Base-by-base conservation (phyloP, 192 early-diverging fungal species). In the Rhizoclosmatium globosum region DNA sequence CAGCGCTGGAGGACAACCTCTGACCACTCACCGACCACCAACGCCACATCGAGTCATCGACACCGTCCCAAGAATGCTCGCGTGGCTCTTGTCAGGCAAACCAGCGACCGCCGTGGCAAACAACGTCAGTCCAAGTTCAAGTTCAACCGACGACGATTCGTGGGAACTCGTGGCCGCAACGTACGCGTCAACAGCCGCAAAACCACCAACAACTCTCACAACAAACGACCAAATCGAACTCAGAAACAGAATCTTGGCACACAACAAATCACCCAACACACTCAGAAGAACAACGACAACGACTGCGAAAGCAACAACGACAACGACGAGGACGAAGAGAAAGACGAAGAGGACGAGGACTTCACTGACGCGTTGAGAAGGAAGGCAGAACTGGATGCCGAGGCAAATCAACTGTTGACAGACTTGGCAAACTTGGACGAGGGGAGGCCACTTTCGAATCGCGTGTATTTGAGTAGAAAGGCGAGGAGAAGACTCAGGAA, bases 391-490 rank as follows among this genome's bases (percentile, higher is more conserved):
- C 6, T 17, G 60, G 60, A 62, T 21, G 60, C 60, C 4, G 60
- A 62, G 21, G 60, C 60, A 17, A 50, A 9, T 4, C 6, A 50
- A 50, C 4, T 13, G 7, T 4, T 13, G 21, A 6, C 31, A 21
- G 3, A 13, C 9, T 13, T 13, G 4, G 60, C 17, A 21, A 17
- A 13, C 4, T 4, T 4, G 17, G 21, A 38, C 6, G 31, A 62
- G 7, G 9, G 21, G 60, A 62, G 21, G 60, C 17, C 17, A 38
- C 21, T 62, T 62, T 4, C 17, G 31, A 62, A 4, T 4, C 4
- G 21, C 7, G 60, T 21, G 21, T 62, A 62, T 62, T 6, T 62
- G 9, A 62, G 60, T 21, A 62, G 60, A 62, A 62, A 62, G 60
- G 21, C 60, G 21, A 4, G 60, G 3, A 6, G 60, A 62, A 62